A percentile compares a stretch with the other conserved stretches of the same genome.
These are phyloP conservation scores for Eragrostis curvula DNA, from an alignment of 176 grass and related monocot genomes.

Conservation along the genomic window DNA sequence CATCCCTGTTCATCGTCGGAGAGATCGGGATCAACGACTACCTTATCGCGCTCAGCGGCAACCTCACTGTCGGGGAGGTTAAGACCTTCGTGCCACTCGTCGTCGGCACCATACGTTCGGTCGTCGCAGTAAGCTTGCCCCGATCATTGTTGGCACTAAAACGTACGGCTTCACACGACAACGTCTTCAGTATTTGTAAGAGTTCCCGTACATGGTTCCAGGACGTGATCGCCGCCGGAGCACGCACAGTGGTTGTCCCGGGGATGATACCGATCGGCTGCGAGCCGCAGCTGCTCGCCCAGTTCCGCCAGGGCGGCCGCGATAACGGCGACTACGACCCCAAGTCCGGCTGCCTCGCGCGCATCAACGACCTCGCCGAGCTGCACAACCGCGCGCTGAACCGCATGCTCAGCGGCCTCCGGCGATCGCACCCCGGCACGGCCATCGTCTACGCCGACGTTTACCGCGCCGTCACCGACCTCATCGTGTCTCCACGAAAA, in stretches of 20 bases:
- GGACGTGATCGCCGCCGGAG: constrained; percentile 49
- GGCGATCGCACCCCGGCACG: constrained; percentile 26
- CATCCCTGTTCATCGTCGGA: constrained; percentile 43
- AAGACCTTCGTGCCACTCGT: constrained; percentile 52
- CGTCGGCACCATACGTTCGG: constrained; percentile 45
- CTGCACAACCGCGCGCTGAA: constrained; percentile 61
- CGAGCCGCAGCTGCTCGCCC: constrained; percentile 47
- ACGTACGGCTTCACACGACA: too few species aligned
- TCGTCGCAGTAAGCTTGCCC: constrained; percentile 35
- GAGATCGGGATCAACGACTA: constrained; percentile 86
- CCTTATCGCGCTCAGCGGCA: constrained; percentile 42
- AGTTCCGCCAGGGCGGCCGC: neutral
- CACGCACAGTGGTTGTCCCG: constrained; percentile 50
- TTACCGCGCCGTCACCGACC: constrained; percentile 42
- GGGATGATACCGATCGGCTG: constrained; percentile 68
- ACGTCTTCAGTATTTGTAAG: too few species aligned
- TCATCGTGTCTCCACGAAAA: constrained; percentile 25
- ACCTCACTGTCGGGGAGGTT: constrained; percentile 32
- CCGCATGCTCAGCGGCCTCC: constrained; percentile 25
- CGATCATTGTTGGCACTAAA: too few species aligned
- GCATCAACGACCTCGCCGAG: constrained; percentile 52
- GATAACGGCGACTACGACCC: constrained; percentile 42
- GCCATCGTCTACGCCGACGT: constrained; percentile 63
- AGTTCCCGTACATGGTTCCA: too few species aligned
- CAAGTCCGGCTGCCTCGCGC: constrained; percentile 51